Evolutionary conservation across 2,329 filamentous ascomycete genomes (phyloP).

Genomic region (Metarhizium brunneum): DNA sequence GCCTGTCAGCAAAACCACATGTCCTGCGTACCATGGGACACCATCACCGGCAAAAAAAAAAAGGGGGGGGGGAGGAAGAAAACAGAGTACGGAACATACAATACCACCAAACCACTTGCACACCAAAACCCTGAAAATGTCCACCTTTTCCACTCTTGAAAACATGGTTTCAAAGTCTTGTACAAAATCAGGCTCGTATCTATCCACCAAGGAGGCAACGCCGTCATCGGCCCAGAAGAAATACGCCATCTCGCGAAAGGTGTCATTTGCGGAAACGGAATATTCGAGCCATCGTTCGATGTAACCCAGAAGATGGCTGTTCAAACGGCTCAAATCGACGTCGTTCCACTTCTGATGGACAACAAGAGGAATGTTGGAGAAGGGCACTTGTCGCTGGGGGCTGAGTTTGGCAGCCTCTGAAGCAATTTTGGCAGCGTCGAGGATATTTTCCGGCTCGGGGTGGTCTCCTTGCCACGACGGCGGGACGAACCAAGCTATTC

Average conservation of each 20-base stretch:
- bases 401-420: conserved; percentile 9
- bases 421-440: conserved; percentile 13
- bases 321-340: conserved; percentile 10
- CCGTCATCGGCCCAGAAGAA: conserved; percentile 16
- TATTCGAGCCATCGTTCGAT: conserved; percentile 14
- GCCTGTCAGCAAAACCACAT: background rate
- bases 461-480: conserved; percentile 10
- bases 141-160: conserved; percentile 13
- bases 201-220: conserved; percentile 10
- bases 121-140: conserved; percentile 14
- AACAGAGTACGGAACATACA: conserved; percentile 9
- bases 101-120: conserved; percentile 16
- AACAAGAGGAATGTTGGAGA: conserved; percentile 16
- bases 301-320: conserved; percentile 10
- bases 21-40: background rate
- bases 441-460: conserved; percentile 10
- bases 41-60: background rate
- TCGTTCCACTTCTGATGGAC: conserved; percentile 15
- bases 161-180: conserved; percentile 10
- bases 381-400: conserved; percentile 9
- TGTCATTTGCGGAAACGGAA: conserved; percentile 4
- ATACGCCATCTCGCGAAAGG: conserved; percentile 12
- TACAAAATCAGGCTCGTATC: conserved; percentile 10
- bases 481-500: conserved; percentile 15
- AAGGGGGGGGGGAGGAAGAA: background rate